Conservation (phyloP, 163 green algal genomes). For the Scenedesmus sp. region DNA sequence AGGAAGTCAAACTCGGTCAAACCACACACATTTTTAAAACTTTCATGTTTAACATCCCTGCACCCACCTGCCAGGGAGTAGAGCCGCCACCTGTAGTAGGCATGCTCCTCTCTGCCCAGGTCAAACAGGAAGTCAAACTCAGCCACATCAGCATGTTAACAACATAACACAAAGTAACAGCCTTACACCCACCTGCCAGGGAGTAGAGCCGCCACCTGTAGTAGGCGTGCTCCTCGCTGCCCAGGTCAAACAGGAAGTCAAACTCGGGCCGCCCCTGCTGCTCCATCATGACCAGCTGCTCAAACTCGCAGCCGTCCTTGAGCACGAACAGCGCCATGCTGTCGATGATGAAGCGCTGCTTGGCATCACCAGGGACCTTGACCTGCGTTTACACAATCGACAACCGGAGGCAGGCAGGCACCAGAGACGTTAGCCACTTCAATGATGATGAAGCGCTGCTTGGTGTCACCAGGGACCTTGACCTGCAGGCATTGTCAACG, state of each 20-base stretch:
- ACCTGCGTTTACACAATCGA: constrained; percentile 61
- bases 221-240: constrained; percentile 89
- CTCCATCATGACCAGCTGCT: constrained; percentile 90
- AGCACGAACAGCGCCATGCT: constrained; percentile 90
- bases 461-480: constrained; percentile 74
- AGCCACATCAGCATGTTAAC: constrained; percentile 64
- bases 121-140: constrained; percentile 94
- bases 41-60: too few relatives aligned
- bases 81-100: constrained; percentile 88
- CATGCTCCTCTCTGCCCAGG: constrained; percentile 80
- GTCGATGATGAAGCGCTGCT: constrained; percentile 92
- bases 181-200: constrained; percentile 43
- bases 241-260: constrained; percentile 91
- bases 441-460: constrained; percentile 90
- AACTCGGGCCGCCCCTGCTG: constrained; percentile 83
- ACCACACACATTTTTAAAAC: too few relatives aligned
- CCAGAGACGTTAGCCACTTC: constrained; percentile 67
- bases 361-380: constrained; percentile 75
- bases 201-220: constrained; percentile 86
- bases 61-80: constrained; percentile 55
- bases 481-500: constrained; percentile 60
- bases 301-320: constrained; percentile 88
- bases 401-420: background rate
- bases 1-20: constrained; percentile 90
- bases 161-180: background rate